A percentile compares a stretch with the other conserved stretches of the same genome.
Conservation (phyloP, 495 filamentous ascomycete species). For the Cercophora scortea region DNA sequence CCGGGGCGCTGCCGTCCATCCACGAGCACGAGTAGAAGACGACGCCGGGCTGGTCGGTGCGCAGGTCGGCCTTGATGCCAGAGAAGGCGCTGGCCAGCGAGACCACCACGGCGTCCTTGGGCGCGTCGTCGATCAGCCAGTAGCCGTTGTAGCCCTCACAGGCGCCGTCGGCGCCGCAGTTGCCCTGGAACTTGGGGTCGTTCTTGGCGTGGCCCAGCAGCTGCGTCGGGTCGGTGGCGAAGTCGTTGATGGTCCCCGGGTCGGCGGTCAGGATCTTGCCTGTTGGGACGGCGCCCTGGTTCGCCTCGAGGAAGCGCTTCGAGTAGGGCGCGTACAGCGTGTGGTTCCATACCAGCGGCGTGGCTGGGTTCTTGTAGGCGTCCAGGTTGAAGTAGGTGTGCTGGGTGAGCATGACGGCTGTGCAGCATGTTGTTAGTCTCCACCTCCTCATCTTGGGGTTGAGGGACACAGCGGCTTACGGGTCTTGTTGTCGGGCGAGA, state of each 20-base stretch:
- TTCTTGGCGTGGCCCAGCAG: constrained; percentile 57
- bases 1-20: constrained; percentile 51
- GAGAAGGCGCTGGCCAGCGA: constrained; percentile 49
- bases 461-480: no score
- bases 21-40: constrained; percentile 69
- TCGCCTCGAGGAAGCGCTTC: constrained; percentile 57
- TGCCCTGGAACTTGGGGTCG: constrained; percentile 47
- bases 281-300: constrained; percentile 65
- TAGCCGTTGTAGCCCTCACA: constrained; percentile 79
- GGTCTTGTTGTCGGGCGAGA: constrained; percentile 40
- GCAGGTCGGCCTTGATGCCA: constrained; percentile 64
- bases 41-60: constrained; percentile 60
- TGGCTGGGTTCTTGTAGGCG: constrained; percentile 54
- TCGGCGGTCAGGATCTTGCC: constrained; percentile 57
- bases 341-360: constrained; percentile 60
- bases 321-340: constrained; percentile 65
- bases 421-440: constrained; percentile 2
- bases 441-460: no score
- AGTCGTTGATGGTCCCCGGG: constrained; percentile 58
- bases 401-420: constrained; percentile 63
- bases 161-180: constrained; percentile 54
- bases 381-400: constrained; percentile 88
- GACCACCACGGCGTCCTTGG: constrained; percentile 50
- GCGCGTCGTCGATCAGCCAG: constrained; percentile 59
- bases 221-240: constrained; percentile 50